Base-by-base conservation (phyloP, 2,329 filamentous ascomycete species). In the Pezizomycotina sp. region DNA sequence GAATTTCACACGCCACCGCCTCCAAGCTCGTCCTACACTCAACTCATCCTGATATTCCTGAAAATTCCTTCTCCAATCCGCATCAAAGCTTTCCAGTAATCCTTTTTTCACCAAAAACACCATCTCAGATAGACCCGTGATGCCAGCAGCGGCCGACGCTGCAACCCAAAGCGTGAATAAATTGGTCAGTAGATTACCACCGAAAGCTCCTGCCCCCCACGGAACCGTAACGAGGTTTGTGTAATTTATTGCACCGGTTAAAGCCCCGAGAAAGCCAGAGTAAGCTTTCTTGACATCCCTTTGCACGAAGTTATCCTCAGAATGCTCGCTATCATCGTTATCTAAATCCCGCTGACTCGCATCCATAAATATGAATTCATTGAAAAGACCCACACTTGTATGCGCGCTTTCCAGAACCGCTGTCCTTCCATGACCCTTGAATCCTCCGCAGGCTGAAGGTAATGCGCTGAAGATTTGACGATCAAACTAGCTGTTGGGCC, bases 141-240 rank as follows among this genome's bases (percentile, higher is more conserved):
- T 31, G 7, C 21, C n/a, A 10, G 4, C 9, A 9, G 41, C 41
- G 28, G 39, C 38, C 19, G 31, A 36, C 4, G 41, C 41, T 4
- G 41, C 41, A 22, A 39, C 29, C 41, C 36, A 43, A 14, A 43
- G 24, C 20, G 39, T 13, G 10, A 43, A 24, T 12, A 43, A 15
- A 16, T 43, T 43, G 4, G 39, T 34, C 15, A 35, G 32, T 14
- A 43, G 14, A 36, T 43, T 36, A 5, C 41, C 41, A 13, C 36
- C 36, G 27, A 43, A 43, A 4, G 41, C 41, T n/a, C 41, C 41
- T 15, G 34, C 30, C 6, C 41, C 41, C 41, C 41, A 43, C 8
- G 41, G 41, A 6, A 30, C 20, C 5, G 41, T 30, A n/a, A 43
- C 25, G 5, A 43, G 33, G n/a, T 36, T 43, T 21, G 34, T 25